Percentiles rank a stretch among this genome's conserved stretches.
Conservation (phyloP, 768 basidiomycete genomes). For the Coprinopsis cinerea region DNA sequence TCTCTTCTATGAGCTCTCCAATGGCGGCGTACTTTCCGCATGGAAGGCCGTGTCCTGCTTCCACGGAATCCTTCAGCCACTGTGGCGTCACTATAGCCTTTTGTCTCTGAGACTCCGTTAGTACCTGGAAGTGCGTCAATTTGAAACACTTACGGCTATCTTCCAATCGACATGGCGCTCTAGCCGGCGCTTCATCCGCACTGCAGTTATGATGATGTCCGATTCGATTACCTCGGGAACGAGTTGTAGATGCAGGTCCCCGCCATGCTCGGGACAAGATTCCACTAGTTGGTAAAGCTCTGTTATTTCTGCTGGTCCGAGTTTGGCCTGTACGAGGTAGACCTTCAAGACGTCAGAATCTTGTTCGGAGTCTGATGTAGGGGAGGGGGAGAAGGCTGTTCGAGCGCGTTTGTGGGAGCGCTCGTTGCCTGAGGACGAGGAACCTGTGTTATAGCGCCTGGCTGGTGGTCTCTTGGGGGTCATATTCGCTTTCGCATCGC, state of each 20-base stretch:
- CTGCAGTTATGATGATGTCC: conserved; percentile 60
- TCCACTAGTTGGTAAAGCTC: conserved; percentile 34
- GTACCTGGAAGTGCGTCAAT: not conserved
- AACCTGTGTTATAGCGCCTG: not conserved
- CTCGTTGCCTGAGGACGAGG: not conserved
- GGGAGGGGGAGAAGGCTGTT: conserved; percentile 4
- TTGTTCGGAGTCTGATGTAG: conserved; percentile 8
- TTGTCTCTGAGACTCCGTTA: conserved; percentile 37
- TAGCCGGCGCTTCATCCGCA: conserved; percentile 61
- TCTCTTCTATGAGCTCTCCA: conserved; percentile 41
- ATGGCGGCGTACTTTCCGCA: conserved; percentile 56
- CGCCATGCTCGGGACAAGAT: conserved; percentile 3
- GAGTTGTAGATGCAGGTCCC: conserved; percentile 23
- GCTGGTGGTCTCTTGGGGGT: conserved; percentile 12
- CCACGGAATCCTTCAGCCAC: conserved; percentile 62
- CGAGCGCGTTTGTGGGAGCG: conserved; percentile 1
- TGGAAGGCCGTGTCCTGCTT: conserved; percentile 36
- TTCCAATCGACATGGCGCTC: conserved; percentile 66
- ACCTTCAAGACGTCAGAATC: conserved; percentile 18
- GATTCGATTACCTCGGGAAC: conserved; percentile 40
- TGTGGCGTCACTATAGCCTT: conserved; percentile 66
- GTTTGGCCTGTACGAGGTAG: conserved; percentile 34
- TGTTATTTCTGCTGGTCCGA: conserved; percentile 24
- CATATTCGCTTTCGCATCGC: too few species aligned
- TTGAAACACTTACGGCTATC: conserved; percentile 45